Conservation (phyloP, 2,329 filamentous ascomycete genomes). For the Epichloe hybrida region DNA sequence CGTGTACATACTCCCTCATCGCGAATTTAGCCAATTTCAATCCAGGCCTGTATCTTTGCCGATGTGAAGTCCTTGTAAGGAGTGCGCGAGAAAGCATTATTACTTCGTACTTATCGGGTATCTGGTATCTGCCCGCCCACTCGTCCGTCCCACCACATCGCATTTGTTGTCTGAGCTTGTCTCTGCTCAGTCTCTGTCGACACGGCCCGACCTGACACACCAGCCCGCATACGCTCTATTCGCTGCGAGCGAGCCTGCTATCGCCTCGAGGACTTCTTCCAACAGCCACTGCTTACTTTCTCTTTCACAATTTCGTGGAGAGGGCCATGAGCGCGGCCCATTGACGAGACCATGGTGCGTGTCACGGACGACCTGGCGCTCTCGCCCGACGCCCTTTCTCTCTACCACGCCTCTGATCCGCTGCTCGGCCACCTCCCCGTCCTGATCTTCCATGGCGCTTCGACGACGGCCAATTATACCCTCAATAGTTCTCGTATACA, state of each 20-base stretch:
- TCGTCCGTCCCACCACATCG: background rate
- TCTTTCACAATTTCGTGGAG: background rate
- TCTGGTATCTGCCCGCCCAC: constrained; percentile 1
- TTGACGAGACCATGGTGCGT: constrained; percentile 58
- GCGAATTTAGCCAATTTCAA: too few relatives aligned
- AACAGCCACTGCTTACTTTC: background rate
- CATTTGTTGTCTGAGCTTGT: constrained; percentile 2
- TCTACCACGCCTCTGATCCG: constrained; percentile 82
- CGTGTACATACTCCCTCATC: too few relatives aligned
- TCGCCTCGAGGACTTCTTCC: background rate
- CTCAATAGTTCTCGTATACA: constrained; percentile 88
- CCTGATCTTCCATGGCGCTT: constrained; percentile 83
- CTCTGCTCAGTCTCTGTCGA: background rate
- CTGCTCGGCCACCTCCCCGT: constrained; percentile 69
- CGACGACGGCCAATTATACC: constrained; percentile 75
- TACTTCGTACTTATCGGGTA: too few relatives aligned
- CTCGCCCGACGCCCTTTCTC: constrained; percentile 66
- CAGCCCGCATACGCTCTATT: background rate
- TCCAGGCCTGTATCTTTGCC: too few relatives aligned
- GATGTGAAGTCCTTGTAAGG: too few relatives aligned
- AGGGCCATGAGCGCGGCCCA: constrained; percentile 12
- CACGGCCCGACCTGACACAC: background rate
- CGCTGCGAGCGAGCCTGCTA: background rate
- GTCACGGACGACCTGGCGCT: constrained; percentile 66
- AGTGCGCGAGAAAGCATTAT: too few relatives aligned